A percentile compares a stretch with the other conserved stretches of the same genome.
Conservation (phyloP, 2,329 filamentous ascomycete genomes). For the Geosmithia morbida region DNA sequence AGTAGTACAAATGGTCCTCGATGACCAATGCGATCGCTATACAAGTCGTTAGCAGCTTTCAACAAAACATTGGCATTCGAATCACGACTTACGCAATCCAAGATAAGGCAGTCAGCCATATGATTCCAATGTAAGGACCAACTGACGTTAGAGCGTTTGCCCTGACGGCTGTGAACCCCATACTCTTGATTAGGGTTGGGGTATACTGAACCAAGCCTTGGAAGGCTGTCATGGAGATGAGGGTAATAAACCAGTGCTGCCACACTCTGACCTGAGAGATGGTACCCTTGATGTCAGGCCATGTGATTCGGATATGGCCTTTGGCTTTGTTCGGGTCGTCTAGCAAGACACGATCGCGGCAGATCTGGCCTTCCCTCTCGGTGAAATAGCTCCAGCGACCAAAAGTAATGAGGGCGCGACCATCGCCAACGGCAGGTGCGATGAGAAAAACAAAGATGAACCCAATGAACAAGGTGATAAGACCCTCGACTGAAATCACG, state of each 20-base stretch:
- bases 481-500: slow-evolving; percentile 5
- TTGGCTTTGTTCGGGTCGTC: neutral
- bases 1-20: neutral
- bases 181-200: slow-evolving; percentile 6
- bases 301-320: neutral
- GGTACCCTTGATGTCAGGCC: slow-evolving; percentile 1
- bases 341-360: neutral
- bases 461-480: slow-evolving; percentile 3
- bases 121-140: neutral
- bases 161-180: slow-evolving; percentile 5
- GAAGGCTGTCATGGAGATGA: slow-evolving; percentile 6
- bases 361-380: slow-evolving; percentile 4
- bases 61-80: neutral
- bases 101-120: neutral
- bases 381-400: slow-evolving; percentile 3
- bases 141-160: slow-evolving; percentile 6
- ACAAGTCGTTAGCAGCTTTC: neutral
- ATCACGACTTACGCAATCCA: neutral
- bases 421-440: slow-evolving; percentile 1
- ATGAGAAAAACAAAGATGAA: slow-evolving; percentile 3
- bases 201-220: slow-evolving; percentile 4
- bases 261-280: neutral
- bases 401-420: neutral
- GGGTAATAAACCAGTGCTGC: slow-evolving; percentile 4
- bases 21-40: neutral